Conservation (phyloP, 352 stramenopile genomes). For the Globisporangium nagaii region DNA sequence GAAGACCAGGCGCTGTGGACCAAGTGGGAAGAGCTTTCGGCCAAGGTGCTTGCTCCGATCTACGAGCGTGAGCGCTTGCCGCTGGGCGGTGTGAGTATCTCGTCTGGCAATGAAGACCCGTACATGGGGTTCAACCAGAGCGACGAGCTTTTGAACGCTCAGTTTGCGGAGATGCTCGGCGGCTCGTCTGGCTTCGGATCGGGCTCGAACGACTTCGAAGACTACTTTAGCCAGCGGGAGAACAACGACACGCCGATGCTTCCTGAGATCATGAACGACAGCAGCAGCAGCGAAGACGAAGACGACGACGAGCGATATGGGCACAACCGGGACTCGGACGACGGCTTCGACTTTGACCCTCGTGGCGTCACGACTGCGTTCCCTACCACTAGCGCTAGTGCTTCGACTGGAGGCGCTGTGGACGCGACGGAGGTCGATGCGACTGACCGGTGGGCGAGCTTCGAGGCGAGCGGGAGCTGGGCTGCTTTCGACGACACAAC, state of each 20-base stretch:
- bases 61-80: constrained; percentile 77
- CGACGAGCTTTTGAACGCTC: constrained; percentile 68
- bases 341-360: constrained; percentile 29
- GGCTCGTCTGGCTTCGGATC: constrained; percentile 51
- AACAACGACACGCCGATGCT: constrained; percentile 67
- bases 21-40: constrained; percentile 76
- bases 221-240: constrained; percentile 63
- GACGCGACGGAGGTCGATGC: constrained; percentile 10
- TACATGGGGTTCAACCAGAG: constrained; percentile 78
- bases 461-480: constrained; percentile 58
- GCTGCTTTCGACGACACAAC: constrained; percentile 54
- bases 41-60: constrained; percentile 58
- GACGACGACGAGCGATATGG: constrained; percentile 54
- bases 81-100: constrained; percentile 60
- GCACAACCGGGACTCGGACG: constrained; percentile 10
- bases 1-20: constrained; percentile 66
- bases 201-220: constrained; percentile 54
- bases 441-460: constrained; percentile 50
- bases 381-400: not conserved
- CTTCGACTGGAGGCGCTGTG: not conserved
- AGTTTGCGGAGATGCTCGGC: constrained; percentile 82
- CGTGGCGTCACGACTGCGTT: constrained; percentile 6
- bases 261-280: constrained; percentile 84
- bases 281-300: constrained; percentile 85
- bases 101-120: constrained; percentile 49